Evolutionary conservation across 257 asterid species (phyloP).

Genomic region (Solanum sejunctum): DNA sequence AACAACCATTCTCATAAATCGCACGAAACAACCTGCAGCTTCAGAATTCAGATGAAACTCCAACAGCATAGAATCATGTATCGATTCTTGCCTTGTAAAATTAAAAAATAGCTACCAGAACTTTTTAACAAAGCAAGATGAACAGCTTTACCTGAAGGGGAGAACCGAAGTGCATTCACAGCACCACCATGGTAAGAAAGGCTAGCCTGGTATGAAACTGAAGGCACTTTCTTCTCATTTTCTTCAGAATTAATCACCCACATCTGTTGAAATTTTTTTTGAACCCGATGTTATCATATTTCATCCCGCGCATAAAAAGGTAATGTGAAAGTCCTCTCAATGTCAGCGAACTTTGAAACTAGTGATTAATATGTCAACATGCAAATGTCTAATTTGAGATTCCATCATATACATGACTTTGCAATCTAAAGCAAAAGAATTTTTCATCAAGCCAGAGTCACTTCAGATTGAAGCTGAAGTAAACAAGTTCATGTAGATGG

Average conservation of each 20-base stretch:
- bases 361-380: neutral
- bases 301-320: neutral
- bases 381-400: neutral
- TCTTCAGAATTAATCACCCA: constrained; percentile 52
- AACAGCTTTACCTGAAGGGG: constrained; percentile 59
- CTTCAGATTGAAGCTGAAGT: neutral
- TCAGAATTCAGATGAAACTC: neutral
- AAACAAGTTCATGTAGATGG: neutral
- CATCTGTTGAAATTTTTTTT: constrained; percentile 25
- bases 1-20: neutral
- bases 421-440: neutral
- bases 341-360: neutral
- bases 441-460: neutral
- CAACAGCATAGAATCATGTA: neutral
- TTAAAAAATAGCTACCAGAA: neutral
- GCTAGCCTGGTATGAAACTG: constrained; percentile 54
- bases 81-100: neutral
- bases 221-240: constrained; percentile 49
- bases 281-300: neutral
- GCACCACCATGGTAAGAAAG: constrained; percentile 81
- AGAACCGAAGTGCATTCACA: constrained; percentile 84
- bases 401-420: neutral
- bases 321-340: neutral
- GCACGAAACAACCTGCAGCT: neutral
- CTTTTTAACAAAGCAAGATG: neutral